Base-by-base conservation (phyloP, 495 filamentous ascomycete species). In the Penicillium verhagenii region DNA sequence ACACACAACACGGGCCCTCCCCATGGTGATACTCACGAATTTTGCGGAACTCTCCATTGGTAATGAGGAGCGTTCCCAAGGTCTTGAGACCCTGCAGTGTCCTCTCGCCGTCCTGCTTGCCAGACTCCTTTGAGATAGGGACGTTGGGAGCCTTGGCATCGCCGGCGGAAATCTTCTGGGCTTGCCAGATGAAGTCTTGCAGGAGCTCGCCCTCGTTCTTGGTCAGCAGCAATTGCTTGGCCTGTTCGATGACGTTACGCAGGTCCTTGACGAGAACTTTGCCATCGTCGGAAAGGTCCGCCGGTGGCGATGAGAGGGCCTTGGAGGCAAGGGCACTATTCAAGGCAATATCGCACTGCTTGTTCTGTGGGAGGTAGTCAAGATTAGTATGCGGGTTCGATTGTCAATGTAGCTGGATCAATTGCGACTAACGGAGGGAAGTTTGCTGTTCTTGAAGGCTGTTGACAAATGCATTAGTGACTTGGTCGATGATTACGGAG, bases 21-120 rank as follows among this genome's bases (percentile, higher is more conserved):
- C 19, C 14, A 9, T 11, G 33, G 31, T 29, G 4, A 7, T 47
- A 86, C 90, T 70, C 79, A 94, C 90, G 72, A 19, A 97, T 83
- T 77, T 97, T 97, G 43, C 92, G 82, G 78, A 97, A 97, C 74
- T 97, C 92, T 54, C 94, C 95, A 58, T 98, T 98, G 54, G 92
- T 92, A 67, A 97, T 87, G 56, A 98, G 74, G 43, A 98, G 81
- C 10, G 87, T 92, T 40, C 95, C 94, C 7, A 98, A 73, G 2
- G 89, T 95, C 49, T 89, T 86, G 25, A 98, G 72, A n/a, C 95
- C 94, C 52, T 95, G 87, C 29, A 92, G 73, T 3, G 85, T 89
- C 67, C 91, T 74, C 58, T 88, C 85, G 19, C 87, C 90, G 69
- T 97, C 90, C 61, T 92, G 88, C 68, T 87, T 80, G 4, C 88